Evolutionary conservation across 306 rosid genomes (phyloP), one percentile per base, ranked within the genome.

Genomic region (Rosa chinensis): DNA sequence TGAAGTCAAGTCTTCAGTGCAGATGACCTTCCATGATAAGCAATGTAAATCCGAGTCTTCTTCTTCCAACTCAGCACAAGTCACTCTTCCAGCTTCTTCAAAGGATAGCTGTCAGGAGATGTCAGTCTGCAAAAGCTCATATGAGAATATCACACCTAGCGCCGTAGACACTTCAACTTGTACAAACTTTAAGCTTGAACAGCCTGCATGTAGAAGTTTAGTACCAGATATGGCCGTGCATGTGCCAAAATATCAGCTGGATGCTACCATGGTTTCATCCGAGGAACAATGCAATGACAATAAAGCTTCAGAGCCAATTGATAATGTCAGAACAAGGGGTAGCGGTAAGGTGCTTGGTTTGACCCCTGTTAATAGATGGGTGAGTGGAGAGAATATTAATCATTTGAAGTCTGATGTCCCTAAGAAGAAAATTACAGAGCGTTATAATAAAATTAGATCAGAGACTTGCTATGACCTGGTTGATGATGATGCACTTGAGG

Each of bases 31-130:
- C 50, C 70, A 50, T 21, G 79, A 77, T n/a, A 82, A 66, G 73
- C 79, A 23, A 44, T 52, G 73, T 43, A 82, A 77, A 66, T 53
- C 85, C 0, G 82, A 78, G 66, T 82, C 82, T 3, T 78, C 82
- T 3, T 82, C 82, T 66, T 82, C 85, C 8, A 82, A 82, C 73
- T 66, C 82, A 69, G 45, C 82, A 6, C 85, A 78, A 48, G 47
- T 82, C 35, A 43, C 56, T 78, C 82, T 78, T 55, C 82, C 79
- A 23, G 73, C 77, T 67, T 78, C 82, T 35, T 78, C 82, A n/a
- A 82, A 73, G 14, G 82, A 78, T 61, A 82, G 85, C 79, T 82
- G 72, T 73, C 82, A 73, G 76, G 82, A 73, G 17, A 82, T 69
- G 4, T 78, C 79, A 3, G 64, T 73, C 20, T 75, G 74, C 28